These are phyloP conservation scores for Saccharum spontaneum DNA, from an alignment of 176 grass and related monocot genomes.

Conservation along the genomic window DNA sequence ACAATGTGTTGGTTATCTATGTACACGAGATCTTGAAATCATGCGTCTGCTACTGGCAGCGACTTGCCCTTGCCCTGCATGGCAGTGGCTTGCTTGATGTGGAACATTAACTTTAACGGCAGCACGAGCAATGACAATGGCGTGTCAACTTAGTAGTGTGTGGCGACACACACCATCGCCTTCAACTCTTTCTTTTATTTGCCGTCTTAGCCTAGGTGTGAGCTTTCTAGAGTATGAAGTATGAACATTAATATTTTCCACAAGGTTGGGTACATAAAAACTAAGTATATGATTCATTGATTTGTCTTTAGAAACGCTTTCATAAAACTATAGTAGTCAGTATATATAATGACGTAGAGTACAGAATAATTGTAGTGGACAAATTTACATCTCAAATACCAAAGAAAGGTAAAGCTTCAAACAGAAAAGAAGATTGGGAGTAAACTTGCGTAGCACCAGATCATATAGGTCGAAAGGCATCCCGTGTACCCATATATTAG, in stretches of 20 bases:
- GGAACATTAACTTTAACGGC: background rate
- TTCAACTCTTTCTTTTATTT: background rate
- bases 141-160: background rate
- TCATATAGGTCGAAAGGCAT: background rate
- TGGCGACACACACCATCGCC: too few species aligned
- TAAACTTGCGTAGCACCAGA: background rate
- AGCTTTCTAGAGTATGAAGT: background rate
- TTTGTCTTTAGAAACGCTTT: background rate
- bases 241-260: background rate
- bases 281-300: background rate
- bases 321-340: background rate
- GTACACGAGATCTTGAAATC: too few species aligned
- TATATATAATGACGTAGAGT: background rate
- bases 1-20: too few species aligned
- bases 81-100: background rate
- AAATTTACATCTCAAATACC: background rate
- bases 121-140: background rate
- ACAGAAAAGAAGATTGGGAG: background rate
- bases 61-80: background rate
- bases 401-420: background rate
- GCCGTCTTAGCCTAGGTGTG: background rate
- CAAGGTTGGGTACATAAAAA: background rate
- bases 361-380: background rate
- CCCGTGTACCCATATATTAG: constrained; percentile 4
- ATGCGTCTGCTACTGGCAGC: too few species aligned